phyloP scores from a whole-genome alignment of 2,329 filamentous ascomycete species.

The Xylariales sp. region DNA sequence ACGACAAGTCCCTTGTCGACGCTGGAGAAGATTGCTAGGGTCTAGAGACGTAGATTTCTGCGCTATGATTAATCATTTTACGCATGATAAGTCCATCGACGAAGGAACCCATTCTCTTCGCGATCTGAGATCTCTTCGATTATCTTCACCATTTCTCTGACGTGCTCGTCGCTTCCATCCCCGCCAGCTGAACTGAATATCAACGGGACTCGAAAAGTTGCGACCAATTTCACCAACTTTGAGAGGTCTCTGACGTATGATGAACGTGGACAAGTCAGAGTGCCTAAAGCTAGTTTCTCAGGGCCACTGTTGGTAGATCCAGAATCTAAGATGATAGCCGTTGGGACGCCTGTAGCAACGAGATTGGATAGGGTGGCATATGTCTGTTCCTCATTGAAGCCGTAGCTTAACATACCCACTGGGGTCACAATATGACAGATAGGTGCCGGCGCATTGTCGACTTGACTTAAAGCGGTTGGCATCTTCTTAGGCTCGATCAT shows the following conservation, averaged over 20 bases:
- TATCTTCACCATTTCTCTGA: slow-evolving; percentile 34
- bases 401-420: slow-evolving; percentile 46
- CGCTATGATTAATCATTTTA: too few relatives aligned
- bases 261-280: slow-evolving; percentile 33
- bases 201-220: slow-evolving; percentile 30
- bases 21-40: slow-evolving; percentile 32
- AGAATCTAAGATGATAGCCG: slow-evolving; percentile 29
- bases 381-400: slow-evolving; percentile 32
- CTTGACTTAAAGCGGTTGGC: too few relatives aligned
- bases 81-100: too few relatives aligned
- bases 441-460: too few relatives aligned
- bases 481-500: too few relatives aligned
- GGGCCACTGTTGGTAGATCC: slow-evolving; percentile 33
- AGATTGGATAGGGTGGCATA: slow-evolving; percentile 20
- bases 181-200: slow-evolving; percentile 43
- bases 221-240: slow-evolving; percentile 31
- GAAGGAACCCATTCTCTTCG: too few relatives aligned
- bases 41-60: slow-evolving; percentile 26
- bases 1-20: slow-evolving; percentile 30
- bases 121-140: slow-evolving; percentile 35
- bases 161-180: slow-evolving; percentile 41
- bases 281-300: slow-evolving; percentile 35
- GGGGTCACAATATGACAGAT: slow-evolving; percentile 45
- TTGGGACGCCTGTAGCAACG: slow-evolving; percentile 23
- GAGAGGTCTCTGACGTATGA: slow-evolving; percentile 38